Base-by-base conservation (phyloP, 768 basidiomycete genomes). In the Chalciporus chontae region DNA sequence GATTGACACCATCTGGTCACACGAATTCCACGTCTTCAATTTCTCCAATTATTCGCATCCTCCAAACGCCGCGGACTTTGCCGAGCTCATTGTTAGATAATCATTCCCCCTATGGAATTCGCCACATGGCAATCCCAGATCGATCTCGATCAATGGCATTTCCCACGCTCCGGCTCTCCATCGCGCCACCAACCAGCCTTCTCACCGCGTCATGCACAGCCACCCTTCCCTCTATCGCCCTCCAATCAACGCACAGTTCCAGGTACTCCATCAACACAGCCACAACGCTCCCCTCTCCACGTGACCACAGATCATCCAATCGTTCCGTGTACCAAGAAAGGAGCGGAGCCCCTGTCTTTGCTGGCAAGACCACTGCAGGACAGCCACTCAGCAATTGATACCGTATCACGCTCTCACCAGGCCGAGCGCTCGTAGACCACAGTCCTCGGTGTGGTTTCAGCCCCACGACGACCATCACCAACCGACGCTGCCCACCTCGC, bases 81-180 rank as follows among this genome's bases (percentile, higher is more conserved):
- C 15, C 36, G 34, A 36, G 6, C n/a, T 8, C n/a, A 15, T n/a
- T 7, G 15, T 36, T 36, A 36, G 5, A 36, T 36, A 36, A 36
- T 36, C 34, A 36, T n/a, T 21, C 34, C 14, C 3, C 40, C 57
- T 53, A 84, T 17, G 80, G 79, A 45, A 85, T 83, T 40, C 83
- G 66, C 80, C 82, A 84, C 75, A 85, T 80, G 2, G 77, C 83
- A 49, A 87, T 80, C 1, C 84, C 83, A 52, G 75, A 73, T 40
- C 82, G 66, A 43, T 79, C 78, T 43, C 73, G 68, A 53, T 83
- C 81, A 4, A 85, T 60, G 49, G 27, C 10, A 2, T 8, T 32
- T 32, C 32, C 32, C 32, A 14, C 32, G 32, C 32, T 32, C 32
- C 14, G 10, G 14, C 32, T 32, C 32, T 13, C 32, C 32, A 32